Evolutionary conservation across 805 yeast species (phyloP).

Genomic region (Metschnikowia henanensis): DNA sequence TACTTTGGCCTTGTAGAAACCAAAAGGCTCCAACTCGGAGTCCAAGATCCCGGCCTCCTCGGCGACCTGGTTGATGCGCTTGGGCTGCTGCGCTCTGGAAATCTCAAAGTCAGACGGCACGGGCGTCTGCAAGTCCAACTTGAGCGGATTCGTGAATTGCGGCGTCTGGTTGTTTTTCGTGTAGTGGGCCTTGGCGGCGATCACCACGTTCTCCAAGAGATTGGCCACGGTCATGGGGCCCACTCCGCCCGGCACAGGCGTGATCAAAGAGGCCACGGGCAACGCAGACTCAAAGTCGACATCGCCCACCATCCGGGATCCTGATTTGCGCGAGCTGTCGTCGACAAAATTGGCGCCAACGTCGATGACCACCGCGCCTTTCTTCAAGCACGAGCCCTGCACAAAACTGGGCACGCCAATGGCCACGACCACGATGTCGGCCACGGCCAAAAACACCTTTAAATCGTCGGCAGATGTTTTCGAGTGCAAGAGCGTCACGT

Average conservation of each 20-base stretch:
- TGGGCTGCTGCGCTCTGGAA: slow-evolving; percentile 74
- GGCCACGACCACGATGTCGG: slow-evolving; percentile 79
- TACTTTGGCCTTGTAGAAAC: slow-evolving; percentile 76
- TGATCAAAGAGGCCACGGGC: slow-evolving; percentile 58
- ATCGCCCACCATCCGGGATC: slow-evolving; percentile 75
- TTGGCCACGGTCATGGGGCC: slow-evolving; percentile 93
- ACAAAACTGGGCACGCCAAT: slow-evolving; percentile 71
- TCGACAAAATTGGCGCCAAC: slow-evolving; percentile 80
- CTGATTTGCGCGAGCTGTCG: slow-evolving; percentile 65
- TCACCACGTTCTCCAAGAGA: slow-evolving; percentile 68
- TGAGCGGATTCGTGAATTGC: slow-evolving; percentile 52
- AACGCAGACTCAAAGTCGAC: slow-evolving; percentile 62
- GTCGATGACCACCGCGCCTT: slow-evolving; percentile 70
- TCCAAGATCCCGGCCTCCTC: slow-evolving; percentile 66
- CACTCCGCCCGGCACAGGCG: slow-evolving; percentile 94
- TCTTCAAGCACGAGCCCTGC: slow-evolving; percentile 72
- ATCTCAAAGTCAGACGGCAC: slow-evolving; percentile 83
- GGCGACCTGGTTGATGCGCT: slow-evolving; percentile 67
- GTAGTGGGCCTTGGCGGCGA: slow-evolving; percentile 60
- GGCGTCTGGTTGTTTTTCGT: slow-evolving; percentile 42
- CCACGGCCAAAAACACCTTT: slow-evolving; percentile 48
- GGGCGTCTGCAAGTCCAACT: slow-evolving; percentile 55
- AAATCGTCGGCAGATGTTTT: slow-evolving; percentile 53
- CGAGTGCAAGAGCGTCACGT: slow-evolving; percentile 76
- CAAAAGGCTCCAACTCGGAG: slow-evolving; percentile 71